Evolutionary conservation across 1,284 basidiomycete species (phyloP).

Genomic region (Tilletia horrida): DNA sequence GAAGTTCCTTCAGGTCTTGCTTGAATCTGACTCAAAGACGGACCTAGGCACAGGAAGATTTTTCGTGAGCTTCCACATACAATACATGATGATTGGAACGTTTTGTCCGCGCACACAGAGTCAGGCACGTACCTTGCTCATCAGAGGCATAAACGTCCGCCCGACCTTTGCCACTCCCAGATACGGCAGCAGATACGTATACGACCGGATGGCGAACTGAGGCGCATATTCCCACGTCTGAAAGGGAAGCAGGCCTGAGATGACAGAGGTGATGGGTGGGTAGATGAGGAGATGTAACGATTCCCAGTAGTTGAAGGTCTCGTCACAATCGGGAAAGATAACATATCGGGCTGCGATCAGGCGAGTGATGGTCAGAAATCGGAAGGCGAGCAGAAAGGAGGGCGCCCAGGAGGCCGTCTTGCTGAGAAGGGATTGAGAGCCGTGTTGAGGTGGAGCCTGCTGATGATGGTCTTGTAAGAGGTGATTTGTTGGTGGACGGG

Average conservation of each 20-base stretch:
- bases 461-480: slow-evolving; percentile 5
- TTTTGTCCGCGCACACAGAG: slow-evolving; percentile 40
- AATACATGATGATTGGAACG: slow-evolving; percentile 53
- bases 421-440: too few relatives aligned
- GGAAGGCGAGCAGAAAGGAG: slow-evolving; percentile 73
- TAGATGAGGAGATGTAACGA: slow-evolving; percentile 79
- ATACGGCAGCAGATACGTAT: slow-evolving; percentile 72
- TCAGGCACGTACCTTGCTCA: slow-evolving; percentile 51
- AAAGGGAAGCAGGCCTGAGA: slow-evolving; percentile 63
- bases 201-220: slow-evolving; percentile 81
- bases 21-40: too few relatives aligned
- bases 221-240: slow-evolving; percentile 98
- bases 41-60: too few relatives aligned
- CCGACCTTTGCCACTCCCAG: slow-evolving; percentile 51
- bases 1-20: slow-evolving; percentile 51
- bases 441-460: background rate
- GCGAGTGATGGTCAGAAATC: slow-evolving; percentile 76
- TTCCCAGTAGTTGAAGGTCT: slow-evolving; percentile 95
- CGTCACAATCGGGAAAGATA: slow-evolving; percentile 94
- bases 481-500: background rate
- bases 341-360: slow-evolving; percentile 85
- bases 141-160: slow-evolving; percentile 38
- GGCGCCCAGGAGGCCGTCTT: slow-evolving; percentile 64
- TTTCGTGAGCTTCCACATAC: too few relatives aligned
- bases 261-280: slow-evolving; percentile 19